phyloP scores from a whole-genome alignment of 176 grass and related monocot species.

The Ensete ventricosum region DNA sequence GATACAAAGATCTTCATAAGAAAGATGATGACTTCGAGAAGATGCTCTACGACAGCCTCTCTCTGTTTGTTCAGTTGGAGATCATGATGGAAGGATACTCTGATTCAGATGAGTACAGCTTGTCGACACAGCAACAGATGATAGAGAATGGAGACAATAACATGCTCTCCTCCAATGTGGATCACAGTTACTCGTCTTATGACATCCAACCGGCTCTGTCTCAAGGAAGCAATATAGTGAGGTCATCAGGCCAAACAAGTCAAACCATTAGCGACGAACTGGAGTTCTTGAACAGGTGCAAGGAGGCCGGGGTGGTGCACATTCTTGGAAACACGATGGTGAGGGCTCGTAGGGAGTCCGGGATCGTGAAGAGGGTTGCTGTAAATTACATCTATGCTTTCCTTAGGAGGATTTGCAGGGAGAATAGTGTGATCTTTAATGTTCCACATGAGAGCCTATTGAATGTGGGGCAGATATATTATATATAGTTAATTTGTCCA shows the following conservation, averaged over 20 bases:
- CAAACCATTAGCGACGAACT: conserved; percentile 27
- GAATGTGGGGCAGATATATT: conserved; percentile 77
- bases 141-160: conserved; percentile 19
- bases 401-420: conserved; percentile 58
- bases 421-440: conserved; percentile 73
- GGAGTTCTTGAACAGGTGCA: conserved; percentile 62
- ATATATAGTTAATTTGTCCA: conserved; percentile 29
- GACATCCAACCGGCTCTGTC: conserved; percentile 17
- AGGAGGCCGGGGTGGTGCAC: conserved; percentile 70
- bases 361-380: conserved; percentile 48
- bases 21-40: conserved; percentile 72
- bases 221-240: conserved; percentile 35
- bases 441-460: conserved; percentile 66
- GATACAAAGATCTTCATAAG: conserved; percentile 74
- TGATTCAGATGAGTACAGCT: conserved; percentile 50
- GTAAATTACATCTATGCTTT: conserved; percentile 60
- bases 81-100: conserved; percentile 61
- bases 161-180: conserved; percentile 23
- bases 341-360: conserved; percentile 37
- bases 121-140: conserved; percentile 7
- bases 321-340: conserved; percentile 63
- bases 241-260: conserved; percentile 35
- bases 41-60: conserved; percentile 47
- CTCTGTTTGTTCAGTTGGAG: conserved; percentile 48
- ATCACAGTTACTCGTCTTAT: conserved; percentile 34